Conservation (phyloP, 345 rosid genomes). For the Brassica napus region Da-Ae NC_063448.1:53892501-53893000, state of each 20-base stretch:
- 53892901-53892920: slow-evolving; percentile 22
- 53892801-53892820: slow-evolving; percentile 36
- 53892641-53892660: not conserved
- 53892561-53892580: not conserved
- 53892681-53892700: not conserved
- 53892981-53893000: not conserved
- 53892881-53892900: slow-evolving; percentile 22
- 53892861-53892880: slow-evolving; percentile 31
- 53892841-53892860: slow-evolving; percentile 35
- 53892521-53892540: not conserved
- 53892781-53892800: not conserved
- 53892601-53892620: not conserved
- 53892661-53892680: not conserved
- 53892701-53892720: not conserved
- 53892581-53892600: slow-evolving; percentile 6
- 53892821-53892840: slow-evolving; percentile 26
- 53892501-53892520: not conserved
- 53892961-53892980: slow-evolving; percentile 18
- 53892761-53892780: not conserved
- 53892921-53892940: slow-evolving; percentile 19
- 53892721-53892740: not conserved
- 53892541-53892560: not conserved
- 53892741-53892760: not conserved
- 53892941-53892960: slow-evolving; percentile 10
- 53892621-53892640: not conserved